Evolutionary conservation across 2,329 filamentous ascomycete species (phyloP).

Genomic region (Aureobasidium sp.): DNA sequence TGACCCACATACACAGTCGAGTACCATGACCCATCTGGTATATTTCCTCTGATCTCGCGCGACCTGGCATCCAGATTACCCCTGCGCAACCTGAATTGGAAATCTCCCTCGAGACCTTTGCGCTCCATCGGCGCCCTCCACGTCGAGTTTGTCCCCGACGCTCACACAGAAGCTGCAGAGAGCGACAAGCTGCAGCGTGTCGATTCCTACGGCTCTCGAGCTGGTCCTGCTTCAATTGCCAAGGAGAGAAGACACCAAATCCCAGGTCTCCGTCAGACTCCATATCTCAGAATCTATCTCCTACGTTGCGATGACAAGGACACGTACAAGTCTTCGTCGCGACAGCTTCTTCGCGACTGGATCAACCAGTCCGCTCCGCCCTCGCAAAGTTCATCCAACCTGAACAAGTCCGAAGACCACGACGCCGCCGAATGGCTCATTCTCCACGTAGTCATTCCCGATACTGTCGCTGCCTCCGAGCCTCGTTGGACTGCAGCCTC

Average conservation of each 20-base stretch:
- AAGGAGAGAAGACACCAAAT: constrained; percentile 82
- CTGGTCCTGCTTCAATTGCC: neutral
- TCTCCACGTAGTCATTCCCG: constrained; percentile 83
- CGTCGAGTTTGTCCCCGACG: constrained; percentile 67
- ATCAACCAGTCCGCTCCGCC: constrained; percentile 67
- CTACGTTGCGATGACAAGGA: constrained; percentile 95
- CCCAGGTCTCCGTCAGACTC: constrained; percentile 82
- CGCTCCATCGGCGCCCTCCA: constrained; percentile 91
- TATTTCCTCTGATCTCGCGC: constrained; percentile 75
- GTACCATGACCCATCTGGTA: constrained; percentile 86
- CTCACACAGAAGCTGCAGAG: constrained; percentile 20
- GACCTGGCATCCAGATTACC: constrained; percentile 74
- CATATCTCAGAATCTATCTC: constrained; percentile 85
- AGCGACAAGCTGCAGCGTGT: constrained; percentile 14
- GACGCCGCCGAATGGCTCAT: constrained; percentile 96
- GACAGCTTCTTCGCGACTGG: constrained; percentile 82
- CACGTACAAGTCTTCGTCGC: constrained; percentile 73
- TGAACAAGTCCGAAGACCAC: constrained; percentile 76
- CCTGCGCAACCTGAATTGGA: constrained; percentile 90
- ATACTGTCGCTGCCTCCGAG: constrained; percentile 72
- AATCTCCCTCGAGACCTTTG: constrained; percentile 82
- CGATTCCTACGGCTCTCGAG: constrained; percentile 11
- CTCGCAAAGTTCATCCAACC: constrained; percentile 47
- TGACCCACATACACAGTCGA: constrained; percentile 58
- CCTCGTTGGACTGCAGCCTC: constrained; percentile 54